Conservation (phyloP, 2,329 filamentous ascomycete species). For the Aspergillus sp. region DNA sequence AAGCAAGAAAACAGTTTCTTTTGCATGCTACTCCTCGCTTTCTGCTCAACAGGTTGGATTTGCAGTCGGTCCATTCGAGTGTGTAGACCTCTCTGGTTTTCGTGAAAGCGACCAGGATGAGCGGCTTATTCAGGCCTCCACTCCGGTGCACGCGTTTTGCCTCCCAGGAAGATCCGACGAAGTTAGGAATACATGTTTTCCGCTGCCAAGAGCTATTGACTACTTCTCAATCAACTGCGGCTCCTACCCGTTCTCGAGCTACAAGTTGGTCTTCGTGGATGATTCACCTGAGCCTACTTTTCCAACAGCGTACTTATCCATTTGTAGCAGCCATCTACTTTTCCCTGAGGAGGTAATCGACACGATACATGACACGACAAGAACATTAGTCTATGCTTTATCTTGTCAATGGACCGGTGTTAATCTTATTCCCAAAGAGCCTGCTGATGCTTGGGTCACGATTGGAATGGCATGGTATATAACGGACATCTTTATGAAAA, state of each 20-base stretch:
- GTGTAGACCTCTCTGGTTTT: slow-evolving; percentile 81
- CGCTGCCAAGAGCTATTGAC: slow-evolving; percentile 80
- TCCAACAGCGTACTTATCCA: slow-evolving; percentile 72
- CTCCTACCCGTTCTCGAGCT: slow-evolving; percentile 83
- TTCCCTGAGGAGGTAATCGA: slow-evolving; percentile 83
- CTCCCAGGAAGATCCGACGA: slow-evolving; percentile 75
- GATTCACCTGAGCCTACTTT: slow-evolving; percentile 71
- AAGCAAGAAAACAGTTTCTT: slow-evolving; percentile 80
- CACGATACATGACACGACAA: slow-evolving; percentile 71
- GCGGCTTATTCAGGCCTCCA: slow-evolving; percentile 77
- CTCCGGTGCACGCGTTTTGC: slow-evolving; percentile 87
- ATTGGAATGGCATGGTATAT: slow-evolving; percentile 91
- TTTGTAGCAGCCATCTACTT: slow-evolving; percentile 79
- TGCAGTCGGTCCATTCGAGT: slow-evolving; percentile 88
- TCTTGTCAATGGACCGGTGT: slow-evolving; percentile 93
- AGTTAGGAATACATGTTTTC: slow-evolving; percentile 77
- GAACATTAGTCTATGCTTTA: slow-evolving; percentile 72
- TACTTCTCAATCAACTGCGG: slow-evolving; percentile 83
- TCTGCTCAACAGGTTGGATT: slow-evolving; percentile 89
- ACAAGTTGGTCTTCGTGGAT: slow-evolving; percentile 91
- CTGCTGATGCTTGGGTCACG: slow-evolving; percentile 79
- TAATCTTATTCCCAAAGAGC: slow-evolving; percentile 76
- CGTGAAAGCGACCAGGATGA: slow-evolving; percentile 88
- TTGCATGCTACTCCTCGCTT: slow-evolving; percentile 66
- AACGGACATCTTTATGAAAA: slow-evolving; percentile 86